Conservation (phyloP, 345 rosid genomes). For the Aquilaria sinensis region DNA sequence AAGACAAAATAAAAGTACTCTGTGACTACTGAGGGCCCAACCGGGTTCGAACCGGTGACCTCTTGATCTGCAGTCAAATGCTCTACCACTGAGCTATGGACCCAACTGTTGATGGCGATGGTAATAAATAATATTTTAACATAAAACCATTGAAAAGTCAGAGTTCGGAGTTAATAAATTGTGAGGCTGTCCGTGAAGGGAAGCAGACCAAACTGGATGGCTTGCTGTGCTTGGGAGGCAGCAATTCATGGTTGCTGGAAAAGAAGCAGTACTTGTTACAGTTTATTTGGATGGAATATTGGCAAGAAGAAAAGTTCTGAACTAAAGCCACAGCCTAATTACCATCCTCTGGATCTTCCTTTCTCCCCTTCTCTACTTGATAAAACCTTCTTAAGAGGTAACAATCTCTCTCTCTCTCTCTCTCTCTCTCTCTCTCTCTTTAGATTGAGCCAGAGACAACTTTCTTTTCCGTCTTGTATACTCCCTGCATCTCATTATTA, state of each 20-base stretch:
- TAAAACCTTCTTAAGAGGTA: conserved; percentile 65
- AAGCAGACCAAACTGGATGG: conserved; percentile 26
- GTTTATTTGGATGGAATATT: conserved; percentile 56
- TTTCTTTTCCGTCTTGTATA: too few relatives aligned
- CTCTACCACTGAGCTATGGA: conserved; percentile 88
- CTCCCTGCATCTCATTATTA: too few relatives aligned
- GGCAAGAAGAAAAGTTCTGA: conserved; percentile 32
- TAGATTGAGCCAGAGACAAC: too few relatives aligned
- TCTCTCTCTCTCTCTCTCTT: background rate
- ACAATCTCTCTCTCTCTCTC: background rate
- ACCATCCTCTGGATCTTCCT: conserved; percentile 49
- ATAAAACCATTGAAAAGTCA: too few relatives aligned
- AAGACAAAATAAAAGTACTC: too few relatives aligned
- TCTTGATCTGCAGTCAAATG: conserved; percentile 78
- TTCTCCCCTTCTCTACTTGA: conserved; percentile 58
- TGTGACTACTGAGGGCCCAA: conserved; percentile 24
- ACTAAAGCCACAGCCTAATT: conserved; percentile 31
- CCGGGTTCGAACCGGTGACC: conserved; percentile 54
- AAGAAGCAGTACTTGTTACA: conserved; percentile 18
- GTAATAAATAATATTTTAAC: too few relatives aligned
- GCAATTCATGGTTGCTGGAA: conserved; percentile 18
- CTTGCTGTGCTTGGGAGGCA: conserved; percentile 35
- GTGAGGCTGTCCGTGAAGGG: conserved; percentile 15
- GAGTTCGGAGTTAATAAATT: background rate
- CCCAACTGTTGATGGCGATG: conserved; percentile 17